Base-by-base conservation (phyloP, 2,329 filamentous ascomycete species). In the Pestalotiopsis sp. region DNA sequence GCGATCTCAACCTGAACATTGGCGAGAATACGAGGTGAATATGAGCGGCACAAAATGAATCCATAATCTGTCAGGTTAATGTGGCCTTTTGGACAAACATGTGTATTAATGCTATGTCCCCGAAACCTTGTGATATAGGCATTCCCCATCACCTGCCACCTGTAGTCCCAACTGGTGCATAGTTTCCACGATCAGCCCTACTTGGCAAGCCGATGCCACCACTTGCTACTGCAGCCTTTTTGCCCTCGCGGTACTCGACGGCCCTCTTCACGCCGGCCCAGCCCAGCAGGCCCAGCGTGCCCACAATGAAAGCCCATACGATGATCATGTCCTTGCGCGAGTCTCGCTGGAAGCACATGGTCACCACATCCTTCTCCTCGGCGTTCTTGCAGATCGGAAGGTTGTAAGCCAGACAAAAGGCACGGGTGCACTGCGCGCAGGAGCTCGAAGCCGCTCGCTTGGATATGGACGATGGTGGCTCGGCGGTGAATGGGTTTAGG, bases 301-400 rank as follows among this genome's bases (percentile, higher is more conserved):
- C 87, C 11, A 89, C 76, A 63, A 91, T 85, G 78, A 91, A 91
- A 1, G 82, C 85, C 85, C 89, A 89, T 3, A 91, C 89, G 45
- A 91, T 90, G 72, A 91, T 84, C 79, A 87, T 86, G 79, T 91
- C 89, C 80, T 91, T 91, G 77, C 86, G 85, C 77, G 87, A 89
- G 77, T 91, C 89, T 71, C 89, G 86, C 82, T 91, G 88, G 80
- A 91, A 91, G 77, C 89, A 91, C 75, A 85, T 83, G 36, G 89
- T 89, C 57, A 87, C 80, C 23, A 91, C 87, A 74, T 91, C 88
- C 75, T 86, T 87, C 73, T 91, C 88, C 71, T 85, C 84, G 66
- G 88, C 88, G 71, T 85, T 83, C 74, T 88, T 86, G 82, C 89
- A 91, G 75, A 91, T 90, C 68, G 87, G 87, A 27, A 91, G 80